Conservation (phyloP, 164 flowering plant genomes). For the Tetrastigma voinierianum region DNA sequence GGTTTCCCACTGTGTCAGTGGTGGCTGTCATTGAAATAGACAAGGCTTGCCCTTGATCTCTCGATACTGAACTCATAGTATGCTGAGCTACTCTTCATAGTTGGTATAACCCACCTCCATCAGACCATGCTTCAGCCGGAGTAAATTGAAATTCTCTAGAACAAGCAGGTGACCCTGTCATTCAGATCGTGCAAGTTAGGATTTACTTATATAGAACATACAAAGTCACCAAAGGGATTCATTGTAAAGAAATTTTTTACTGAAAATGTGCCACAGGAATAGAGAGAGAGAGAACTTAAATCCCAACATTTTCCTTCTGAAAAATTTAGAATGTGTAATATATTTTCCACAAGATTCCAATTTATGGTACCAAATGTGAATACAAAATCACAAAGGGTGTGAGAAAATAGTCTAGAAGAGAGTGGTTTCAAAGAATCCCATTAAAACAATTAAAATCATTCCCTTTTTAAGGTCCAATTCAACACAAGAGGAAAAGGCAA, state of each 20-base stretch:
- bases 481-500: neutral
- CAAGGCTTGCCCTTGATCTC: conserved; percentile 36
- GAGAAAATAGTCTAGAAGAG: too few relatives aligned
- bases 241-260: neutral
- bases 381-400: neutral
- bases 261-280: neutral
- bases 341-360: neutral
- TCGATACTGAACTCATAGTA: conserved; percentile 24
- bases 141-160: conserved; percentile 57
- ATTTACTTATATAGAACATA: neutral
- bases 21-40: conserved; percentile 95
- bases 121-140: conserved; percentile 77
- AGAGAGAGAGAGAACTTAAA: neutral
- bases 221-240: neutral
- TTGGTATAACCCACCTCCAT: conserved; percentile 86
- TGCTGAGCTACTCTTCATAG: conserved; percentile 34
- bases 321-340: neutral
- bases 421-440: too few relatives aligned
- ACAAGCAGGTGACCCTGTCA: conserved; percentile 83
- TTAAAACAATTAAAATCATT: neutral
- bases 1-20: conserved; percentile 64
- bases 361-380: neutral
- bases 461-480: neutral
- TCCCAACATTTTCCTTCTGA: neutral
- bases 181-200: conserved; percentile 10